Evolutionary conservation across 2,329 filamentous ascomycete genomes (phyloP), one percentile per base, ranked within the genome.

Genomic region (Apiospora kogelbergensis): DNA sequence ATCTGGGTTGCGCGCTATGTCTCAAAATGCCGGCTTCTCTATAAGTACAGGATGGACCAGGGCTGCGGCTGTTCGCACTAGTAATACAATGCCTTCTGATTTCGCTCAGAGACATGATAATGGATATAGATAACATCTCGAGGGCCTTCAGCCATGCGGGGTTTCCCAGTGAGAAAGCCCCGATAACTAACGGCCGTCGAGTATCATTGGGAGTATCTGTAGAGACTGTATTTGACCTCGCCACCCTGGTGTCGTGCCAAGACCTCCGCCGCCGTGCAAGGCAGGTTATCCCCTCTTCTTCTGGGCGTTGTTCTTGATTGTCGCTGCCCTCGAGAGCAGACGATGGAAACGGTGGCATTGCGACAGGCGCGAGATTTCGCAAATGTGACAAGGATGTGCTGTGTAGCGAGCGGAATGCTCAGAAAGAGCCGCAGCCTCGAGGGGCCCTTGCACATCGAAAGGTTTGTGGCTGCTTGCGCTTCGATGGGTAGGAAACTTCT

Each of bases 151-250:
- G 30, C 30, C 53, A 37, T 60, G 53, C 30, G 10, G 42, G 53
- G 26, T 37, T 37, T 37, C 30, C n/a, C 30, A 33, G 7, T 13
- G 30, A 17, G 15, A 20, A 37, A 60, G 17, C 30, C 20, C 53
- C 9, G 3, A 37, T 37, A 30, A 33, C 53, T n/a, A n/a, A 37
- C 15, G 30, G 7, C 53, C 33, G 17, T 37, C 10, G 53, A 60
- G 30, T 60, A 37, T 60, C 26, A 60, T 60, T 60, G 53, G 53
- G 53, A 60, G 30, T 60, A 60, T 65, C 65, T 40, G 65, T 66
- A 66, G 65, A 66, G 65, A 66, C 65, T 66, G 65, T 66, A 40
- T 37, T 46, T 66, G 65, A 66, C 45, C 65, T 46, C 44, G 65
- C 37, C 44, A 30, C n/a, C n/a, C 30, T 17, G 30, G 7, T 26